Percentiles rank a stretch among this genome's conserved stretches.
Evolutionary conservation across 306 rosid genomes (phyloP).

Genomic region (Quercus dentata): DNA sequence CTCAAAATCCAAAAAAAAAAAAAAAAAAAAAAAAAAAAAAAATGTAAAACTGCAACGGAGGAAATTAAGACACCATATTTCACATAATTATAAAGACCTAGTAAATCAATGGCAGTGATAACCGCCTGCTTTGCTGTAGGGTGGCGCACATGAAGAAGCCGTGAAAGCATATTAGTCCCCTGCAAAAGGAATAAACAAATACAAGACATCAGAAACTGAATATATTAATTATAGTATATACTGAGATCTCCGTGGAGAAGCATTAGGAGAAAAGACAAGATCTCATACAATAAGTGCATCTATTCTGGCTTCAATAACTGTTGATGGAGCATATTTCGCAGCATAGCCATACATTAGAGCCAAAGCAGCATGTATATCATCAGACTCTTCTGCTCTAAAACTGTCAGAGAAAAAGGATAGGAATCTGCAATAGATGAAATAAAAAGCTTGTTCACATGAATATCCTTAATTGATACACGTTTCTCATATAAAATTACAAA

Average conservation of each 20-base stretch:
- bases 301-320: conserved; percentile 98
- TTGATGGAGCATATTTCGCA: conserved; percentile 94
- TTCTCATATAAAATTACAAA: neutral
- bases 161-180: conserved; percentile 96
- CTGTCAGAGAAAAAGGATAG: conserved; percentile 80
- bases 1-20: neutral
- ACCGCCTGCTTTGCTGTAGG: conserved; percentile 98
- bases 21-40: no score
- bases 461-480: neutral
- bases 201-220: neutral
- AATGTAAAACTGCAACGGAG: neutral
- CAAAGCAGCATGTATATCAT: conserved; percentile 96
- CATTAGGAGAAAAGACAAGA: conserved; percentile 32
- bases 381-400: conserved; percentile 79
- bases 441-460: neutral
- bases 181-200: conserved; percentile 23
- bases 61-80: neutral
- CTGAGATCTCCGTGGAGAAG: conserved; percentile 5
- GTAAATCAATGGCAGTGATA: conserved; percentile 89
- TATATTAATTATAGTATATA: neutral
- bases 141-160: conserved; percentile 87
- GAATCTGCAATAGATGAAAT: conserved; percentile 62
- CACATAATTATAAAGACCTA: conserved; percentile 48
- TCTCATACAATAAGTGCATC: conserved; percentile 91
- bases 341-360: conserved; percentile 99